Evolutionary conservation across 805 yeast species (phyloP), one percentile per base, ranked within the genome.

Genomic region (Gaillardinia entomophila): DNA sequence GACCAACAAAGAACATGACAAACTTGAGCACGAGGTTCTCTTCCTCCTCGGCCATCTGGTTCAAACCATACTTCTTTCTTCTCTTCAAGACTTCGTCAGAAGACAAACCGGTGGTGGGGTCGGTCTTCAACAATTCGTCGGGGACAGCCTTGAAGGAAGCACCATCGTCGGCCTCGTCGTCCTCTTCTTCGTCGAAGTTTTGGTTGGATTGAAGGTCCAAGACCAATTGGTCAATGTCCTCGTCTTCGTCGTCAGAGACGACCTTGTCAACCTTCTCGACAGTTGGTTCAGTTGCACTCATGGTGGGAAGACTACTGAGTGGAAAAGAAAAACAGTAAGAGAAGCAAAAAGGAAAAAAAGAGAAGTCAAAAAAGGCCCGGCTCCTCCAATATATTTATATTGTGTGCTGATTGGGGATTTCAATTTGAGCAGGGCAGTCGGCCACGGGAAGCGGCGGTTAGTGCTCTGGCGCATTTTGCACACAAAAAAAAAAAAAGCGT

Each of bases 11-110:
- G 76, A 85, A 86, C 82, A 77, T 75, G 54, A 81, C 56, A 62
- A 87, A 85, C 74, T 86, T 86, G 48, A 85, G 67, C 40, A 85
- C 46, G 64, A 82, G 46, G 71, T 81, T 82, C 69, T 85, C 95
- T 51, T 75, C 67, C 60, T 86, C 95, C 69, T 86, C 95, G 47
- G 84, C 78, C 94, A 86, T 83, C 69, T 83, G 89, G 67, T 86
- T 86, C 45, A 77, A 68, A 74, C 96, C 96, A 57, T 65, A 86
- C 77, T 81, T 84, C 84, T 84, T 85, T 71, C 94, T 77, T 75
- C 96, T 80, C 62, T 71, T 79, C 55, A 62, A 35, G 38, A 84
- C 94, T 62, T 86, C 95, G 28, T 82, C 94, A 40, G 77, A 65
- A 41, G 81, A 60, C 55, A 86, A 75, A 77, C 96, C 96, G 49